A percentile compares a stretch with the other conserved stretches of the same genome.
These are phyloP conservation scores for Aspergillus clavatus DNA, from an alignment of 2,329 filamentous ascomycete genomes.

Conservation along the genomic window DNA sequence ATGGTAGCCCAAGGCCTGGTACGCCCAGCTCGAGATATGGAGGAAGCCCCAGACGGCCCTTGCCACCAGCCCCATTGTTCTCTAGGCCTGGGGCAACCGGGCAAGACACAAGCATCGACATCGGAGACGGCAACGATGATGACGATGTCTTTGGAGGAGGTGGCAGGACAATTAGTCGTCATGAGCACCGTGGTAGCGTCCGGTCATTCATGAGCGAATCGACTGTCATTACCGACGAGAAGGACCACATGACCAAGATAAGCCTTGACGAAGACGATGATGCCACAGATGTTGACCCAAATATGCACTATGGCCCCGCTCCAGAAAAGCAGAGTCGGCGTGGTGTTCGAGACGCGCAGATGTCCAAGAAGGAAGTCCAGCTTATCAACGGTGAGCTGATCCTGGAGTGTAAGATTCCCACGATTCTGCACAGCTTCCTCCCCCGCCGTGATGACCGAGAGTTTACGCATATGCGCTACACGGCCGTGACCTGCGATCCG, in stretches of 20 bases:
- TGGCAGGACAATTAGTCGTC: constrained; percentile 40
- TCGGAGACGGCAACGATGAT: constrained; percentile 59
- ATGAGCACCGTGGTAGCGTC: constrained; percentile 52
- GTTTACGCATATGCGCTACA: constrained; percentile 98
- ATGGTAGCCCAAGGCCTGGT: constrained; percentile 83
- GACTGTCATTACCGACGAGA: constrained; percentile 53
- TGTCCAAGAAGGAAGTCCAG: constrained; percentile 88
- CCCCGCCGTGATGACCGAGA: constrained; percentile 89
- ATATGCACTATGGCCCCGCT: constrained; percentile 73
- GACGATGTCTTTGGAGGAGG: constrained; percentile 68
- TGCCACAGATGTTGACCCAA: constrained; percentile 50
- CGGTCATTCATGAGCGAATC: constrained; percentile 59
- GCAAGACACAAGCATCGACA: constrained; percentile 43
- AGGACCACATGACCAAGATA: constrained; percentile 39
- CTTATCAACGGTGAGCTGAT: constrained; percentile 97
- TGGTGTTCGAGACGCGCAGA: constrained; percentile 80
- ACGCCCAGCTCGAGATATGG: constrained; percentile 87
- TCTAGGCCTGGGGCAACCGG: constrained; percentile 48
- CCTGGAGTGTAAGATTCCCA: constrained; percentile 97
- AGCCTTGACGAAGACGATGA: constrained; percentile 43
- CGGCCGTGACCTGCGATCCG: constrained; percentile 94
- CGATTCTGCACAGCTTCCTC: constrained; percentile 94
- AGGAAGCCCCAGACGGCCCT: constrained; percentile 76
- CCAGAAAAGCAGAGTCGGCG: constrained; percentile 81
- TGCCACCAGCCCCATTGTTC: constrained; percentile 86